A percentile compares a stretch with the other conserved stretches of the same genome.
These are phyloP conservation scores for Cyamopsis tetragonoloba DNA, from an alignment of 306 rosid species.

Conservation along the genomic window DNA sequence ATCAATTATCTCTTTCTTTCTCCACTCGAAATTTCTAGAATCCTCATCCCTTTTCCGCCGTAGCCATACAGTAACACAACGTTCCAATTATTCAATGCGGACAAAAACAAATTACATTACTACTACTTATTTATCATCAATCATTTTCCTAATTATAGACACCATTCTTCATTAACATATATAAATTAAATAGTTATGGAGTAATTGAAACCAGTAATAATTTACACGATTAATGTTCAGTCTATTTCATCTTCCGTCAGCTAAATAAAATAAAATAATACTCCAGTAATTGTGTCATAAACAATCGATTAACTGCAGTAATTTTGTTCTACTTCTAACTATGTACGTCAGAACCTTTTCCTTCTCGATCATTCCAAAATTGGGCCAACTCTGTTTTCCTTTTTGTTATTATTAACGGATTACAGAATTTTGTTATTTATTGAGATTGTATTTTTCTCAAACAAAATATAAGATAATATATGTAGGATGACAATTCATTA, in stretches of 20 bases:
- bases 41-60: neutral
- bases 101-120: neutral
- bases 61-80: neutral
- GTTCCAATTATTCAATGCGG: neutral
- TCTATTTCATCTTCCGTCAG: no score
- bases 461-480: neutral
- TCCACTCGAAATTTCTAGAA: slow-evolving; percentile 21
- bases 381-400: neutral
- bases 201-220: neutral
- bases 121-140: neutral
- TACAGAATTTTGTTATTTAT: neutral
- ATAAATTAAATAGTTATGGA: neutral
- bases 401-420: neutral
- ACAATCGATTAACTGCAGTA: no score
- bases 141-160: no score
- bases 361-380: neutral
- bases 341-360: neutral
- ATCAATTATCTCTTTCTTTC: no score
- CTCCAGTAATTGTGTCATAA: no score
- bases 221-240: no score
- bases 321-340: neutral
- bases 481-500: neutral
- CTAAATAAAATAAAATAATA: no score
- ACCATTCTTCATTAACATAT: no score
- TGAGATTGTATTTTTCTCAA: neutral